Conservation (phyloP, 2,329 filamentous ascomycete species). For the Talaromyces sp. region DNA sequence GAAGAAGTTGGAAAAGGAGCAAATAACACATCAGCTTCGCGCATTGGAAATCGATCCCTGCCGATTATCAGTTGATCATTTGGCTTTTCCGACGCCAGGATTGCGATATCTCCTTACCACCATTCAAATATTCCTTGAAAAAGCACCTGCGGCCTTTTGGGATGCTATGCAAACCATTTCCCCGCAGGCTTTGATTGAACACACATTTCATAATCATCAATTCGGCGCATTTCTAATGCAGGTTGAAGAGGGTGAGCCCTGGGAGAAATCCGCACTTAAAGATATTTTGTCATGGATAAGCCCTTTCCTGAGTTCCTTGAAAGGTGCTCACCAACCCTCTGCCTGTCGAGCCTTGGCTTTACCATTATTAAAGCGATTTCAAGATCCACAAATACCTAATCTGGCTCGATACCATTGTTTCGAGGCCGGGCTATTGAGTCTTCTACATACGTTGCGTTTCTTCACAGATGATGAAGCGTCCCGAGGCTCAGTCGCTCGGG, state of each 20-base stretch:
- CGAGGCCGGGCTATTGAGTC: constrained; percentile 46
- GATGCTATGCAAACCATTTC: constrained; percentile 81
- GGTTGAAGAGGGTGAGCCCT: constrained; percentile 55
- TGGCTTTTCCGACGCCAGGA: constrained; percentile 64
- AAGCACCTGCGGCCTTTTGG: constrained; percentile 82
- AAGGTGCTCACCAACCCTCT: constrained; percentile 73
- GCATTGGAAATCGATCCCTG: constrained; percentile 74
- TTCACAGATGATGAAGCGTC: constrained; percentile 52
- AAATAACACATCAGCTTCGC: constrained; percentile 77
- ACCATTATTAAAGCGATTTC: constrained; percentile 67
- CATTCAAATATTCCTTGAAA: constrained; percentile 71
- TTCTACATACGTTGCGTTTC: constrained; percentile 50
- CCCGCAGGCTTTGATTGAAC: constrained; percentile 78
- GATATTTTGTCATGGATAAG: constrained; percentile 75
- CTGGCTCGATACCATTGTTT: constrained; percentile 51
- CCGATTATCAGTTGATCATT: constrained; percentile 63
- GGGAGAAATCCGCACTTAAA: constrained; percentile 59
- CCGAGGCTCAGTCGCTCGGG: constrained; percentile 49
- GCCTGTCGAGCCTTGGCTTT: constrained; percentile 78
- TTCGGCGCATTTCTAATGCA: constrained; percentile 60
- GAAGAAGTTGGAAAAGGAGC: constrained; percentile 69
- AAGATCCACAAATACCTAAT: constrained; percentile 44
- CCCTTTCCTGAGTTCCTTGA: constrained; percentile 76
- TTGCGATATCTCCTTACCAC: constrained; percentile 71
- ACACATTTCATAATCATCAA: constrained; percentile 74